phyloP scores from a whole-genome alignment of 345 rosid genomes.

The Syzygium jambos region DNA sequence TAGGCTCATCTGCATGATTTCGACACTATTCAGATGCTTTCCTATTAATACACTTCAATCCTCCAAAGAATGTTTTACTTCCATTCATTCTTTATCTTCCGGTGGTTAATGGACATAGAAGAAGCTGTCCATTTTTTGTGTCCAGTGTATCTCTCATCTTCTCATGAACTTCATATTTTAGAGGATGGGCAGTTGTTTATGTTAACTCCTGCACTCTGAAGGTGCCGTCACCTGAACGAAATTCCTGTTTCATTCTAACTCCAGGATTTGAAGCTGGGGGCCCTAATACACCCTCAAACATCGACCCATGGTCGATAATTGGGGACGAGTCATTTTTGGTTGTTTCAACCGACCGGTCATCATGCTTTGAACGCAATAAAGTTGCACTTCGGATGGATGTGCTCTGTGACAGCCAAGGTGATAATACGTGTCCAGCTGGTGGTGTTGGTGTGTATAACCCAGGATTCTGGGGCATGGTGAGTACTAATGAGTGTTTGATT shows the following conservation, averaged over 20 bases:
- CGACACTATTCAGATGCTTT: background rate
- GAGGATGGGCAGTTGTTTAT: background rate
- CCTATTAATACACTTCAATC: background rate
- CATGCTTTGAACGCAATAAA: conserved; percentile 80
- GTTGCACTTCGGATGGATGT: conserved; percentile 84
- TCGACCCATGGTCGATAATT: conserved; percentile 79
- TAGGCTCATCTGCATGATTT: background rate
- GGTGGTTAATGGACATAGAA: background rate
- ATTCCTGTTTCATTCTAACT: background rate
- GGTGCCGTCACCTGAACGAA: background rate
- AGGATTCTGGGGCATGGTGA: conserved; percentile 99
- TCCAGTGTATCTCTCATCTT: background rate
- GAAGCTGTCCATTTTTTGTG: background rate
- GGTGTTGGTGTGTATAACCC: conserved; percentile 95
- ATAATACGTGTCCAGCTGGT: conserved; percentile 53
- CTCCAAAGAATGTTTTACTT: background rate
- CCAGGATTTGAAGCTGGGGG: conserved; percentile 99
- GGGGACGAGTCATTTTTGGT: conserved; percentile 50
- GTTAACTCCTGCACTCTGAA: background rate
- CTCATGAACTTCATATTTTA: background rate
- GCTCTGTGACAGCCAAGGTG: conserved; percentile 52
- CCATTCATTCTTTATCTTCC: background rate
- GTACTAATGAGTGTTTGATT: conserved; percentile 4
- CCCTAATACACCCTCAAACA: conserved; percentile 69
- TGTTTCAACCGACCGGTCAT: conserved; percentile 86